phyloP scores from a whole-genome alignment of 1,284 basidiomycete species.

The Moniliophthora roreri region DNA sequence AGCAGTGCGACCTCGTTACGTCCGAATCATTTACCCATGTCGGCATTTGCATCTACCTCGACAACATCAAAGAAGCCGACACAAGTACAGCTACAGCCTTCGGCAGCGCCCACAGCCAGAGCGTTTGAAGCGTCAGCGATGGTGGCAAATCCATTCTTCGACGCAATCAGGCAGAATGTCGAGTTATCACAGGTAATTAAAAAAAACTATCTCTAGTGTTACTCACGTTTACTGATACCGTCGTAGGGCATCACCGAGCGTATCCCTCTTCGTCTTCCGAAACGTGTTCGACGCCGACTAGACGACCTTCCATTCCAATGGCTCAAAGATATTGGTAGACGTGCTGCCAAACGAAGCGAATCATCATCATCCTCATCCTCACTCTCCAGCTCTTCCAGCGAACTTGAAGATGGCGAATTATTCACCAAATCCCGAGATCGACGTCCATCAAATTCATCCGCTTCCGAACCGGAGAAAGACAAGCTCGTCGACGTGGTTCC shows the following conservation, averaged over 20 bases:
- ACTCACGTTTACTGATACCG: neutral
- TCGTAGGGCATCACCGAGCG: slow-evolving; percentile 71
- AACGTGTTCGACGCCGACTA: slow-evolving; percentile 60
- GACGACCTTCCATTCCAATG: slow-evolving; percentile 81
- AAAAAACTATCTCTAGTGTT: neutral
- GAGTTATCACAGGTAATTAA: slow-evolving; percentile 68
- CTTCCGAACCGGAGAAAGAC: too few species aligned
- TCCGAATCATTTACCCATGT: slow-evolving; percentile 13
- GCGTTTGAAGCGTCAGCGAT: slow-evolving; percentile 9
- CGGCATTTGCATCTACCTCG: slow-evolving; percentile 62
- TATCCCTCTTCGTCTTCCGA: slow-evolving; percentile 75
- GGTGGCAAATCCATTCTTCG: slow-evolving; percentile 87
- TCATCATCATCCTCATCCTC: slow-evolving; percentile 4
- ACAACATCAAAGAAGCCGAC: slow-evolving; percentile 39
- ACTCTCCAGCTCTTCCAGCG: neutral
- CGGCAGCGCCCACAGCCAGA: slow-evolving; percentile 18
- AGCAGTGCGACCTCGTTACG: neutral
- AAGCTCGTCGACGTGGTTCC: too few species aligned
- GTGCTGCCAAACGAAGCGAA: slow-evolving; percentile 32
- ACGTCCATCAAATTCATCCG: neutral
- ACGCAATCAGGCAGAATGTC: slow-evolving; percentile 93
- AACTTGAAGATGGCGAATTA: neutral
- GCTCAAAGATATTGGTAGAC: slow-evolving; percentile 71
- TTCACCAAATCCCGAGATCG: neutral
- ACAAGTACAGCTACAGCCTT: slow-evolving; percentile 21